Base-by-base conservation (phyloP, 2,329 filamentous ascomycete species). In the Escovopsis sp. region DNA sequence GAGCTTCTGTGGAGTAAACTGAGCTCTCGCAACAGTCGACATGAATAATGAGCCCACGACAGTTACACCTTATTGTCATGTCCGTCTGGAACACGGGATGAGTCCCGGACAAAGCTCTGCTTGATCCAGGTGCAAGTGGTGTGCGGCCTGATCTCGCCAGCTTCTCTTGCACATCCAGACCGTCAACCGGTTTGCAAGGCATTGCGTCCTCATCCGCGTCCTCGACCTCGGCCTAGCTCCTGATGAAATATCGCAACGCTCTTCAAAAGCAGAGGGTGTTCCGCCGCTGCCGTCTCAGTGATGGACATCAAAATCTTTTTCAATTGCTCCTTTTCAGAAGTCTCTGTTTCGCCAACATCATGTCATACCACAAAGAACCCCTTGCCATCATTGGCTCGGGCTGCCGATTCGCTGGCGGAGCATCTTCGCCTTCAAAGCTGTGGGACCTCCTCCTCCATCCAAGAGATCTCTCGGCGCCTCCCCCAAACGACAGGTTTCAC, bases 311-410 rank as follows among this genome's bases (percentile, higher is more conserved):
- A n/a, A 16, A 17, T 14, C 28, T 30, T 17, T 11, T 9, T 25
- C 21, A 25, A 9, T 6, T 11, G 8, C 7, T 3, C 17, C 28
- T 14, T 14, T 30, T 30, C 6, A 13, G 11, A n/a, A 16, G 16
- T 10, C 17, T 7, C 17, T 30, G 7, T 11, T 25, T 5, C 11
- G 15, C 17, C 17, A 30, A 30, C 28, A 15, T 17, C 28, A 30
- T 32, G 31, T 2, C 15, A 23, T 11, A 30, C 28, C 11, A 30
- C 11, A 30, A 13, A 4, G 52, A 57, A 33, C 56, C 59, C 29
- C 61, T 63, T 35, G 61, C 59, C n/a, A 47, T 63, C 27, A 48
- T 63, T 29, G 60, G 60, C 27, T 54, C 36, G 14, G 55, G 46
- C 3, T 61, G 57, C 41, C 53, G 59, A 30, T 58, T 61, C 14